Evolutionary conservation across 1,284 basidiomycete genomes (phyloP).

Genomic region (Ustilago shanxiensis): DNA sequence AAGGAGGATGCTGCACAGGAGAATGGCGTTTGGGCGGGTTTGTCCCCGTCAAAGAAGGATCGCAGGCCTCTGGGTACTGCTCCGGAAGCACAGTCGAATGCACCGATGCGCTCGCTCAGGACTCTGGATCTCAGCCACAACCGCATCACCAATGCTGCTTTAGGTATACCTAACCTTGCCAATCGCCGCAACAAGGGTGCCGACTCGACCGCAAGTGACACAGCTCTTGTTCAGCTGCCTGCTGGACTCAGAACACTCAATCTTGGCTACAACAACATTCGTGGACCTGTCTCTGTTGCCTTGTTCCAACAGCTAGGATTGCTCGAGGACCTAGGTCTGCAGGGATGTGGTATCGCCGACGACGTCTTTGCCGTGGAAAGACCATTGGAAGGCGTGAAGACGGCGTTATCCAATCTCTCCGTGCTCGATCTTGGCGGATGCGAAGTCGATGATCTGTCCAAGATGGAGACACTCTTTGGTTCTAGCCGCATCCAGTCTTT

Average conservation of each 20-base stretch:
- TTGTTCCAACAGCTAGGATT: slow-evolving; percentile 33
- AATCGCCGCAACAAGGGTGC: slow-evolving; percentile 26
- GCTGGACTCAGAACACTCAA: slow-evolving; percentile 48
- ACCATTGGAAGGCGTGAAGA: background rate
- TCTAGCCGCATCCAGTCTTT: slow-evolving; percentile 44
- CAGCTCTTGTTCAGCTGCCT: slow-evolving; percentile 35
- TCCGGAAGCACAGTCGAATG: background rate
- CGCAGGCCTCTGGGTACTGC: slow-evolving; percentile 19
- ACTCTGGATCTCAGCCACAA: slow-evolving; percentile 60
- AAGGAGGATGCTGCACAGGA: slow-evolving; percentile 42
- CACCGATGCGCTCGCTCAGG: slow-evolving; percentile 47
- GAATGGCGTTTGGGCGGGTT: slow-evolving; percentile 57
- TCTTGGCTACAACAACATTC: slow-evolving; percentile 57
- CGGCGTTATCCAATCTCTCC: slow-evolving; percentile 33
- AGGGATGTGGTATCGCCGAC: slow-evolving; percentile 60
- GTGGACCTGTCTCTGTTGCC: slow-evolving; percentile 52
- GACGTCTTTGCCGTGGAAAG: slow-evolving; percentile 49
- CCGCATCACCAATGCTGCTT: slow-evolving; percentile 48
- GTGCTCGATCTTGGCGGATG: slow-evolving; percentile 60
- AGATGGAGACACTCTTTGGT: slow-evolving; percentile 54
- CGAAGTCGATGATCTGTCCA: slow-evolving; percentile 55
- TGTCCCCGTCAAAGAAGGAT: slow-evolving; percentile 49
- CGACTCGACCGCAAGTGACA: background rate
- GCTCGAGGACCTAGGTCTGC: slow-evolving; percentile 56
- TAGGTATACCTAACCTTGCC: slow-evolving; percentile 44